Conservation (phyloP, 768 basidiomycete genomes). For the Tylopilus plumbeoviolaceoides region DNA sequence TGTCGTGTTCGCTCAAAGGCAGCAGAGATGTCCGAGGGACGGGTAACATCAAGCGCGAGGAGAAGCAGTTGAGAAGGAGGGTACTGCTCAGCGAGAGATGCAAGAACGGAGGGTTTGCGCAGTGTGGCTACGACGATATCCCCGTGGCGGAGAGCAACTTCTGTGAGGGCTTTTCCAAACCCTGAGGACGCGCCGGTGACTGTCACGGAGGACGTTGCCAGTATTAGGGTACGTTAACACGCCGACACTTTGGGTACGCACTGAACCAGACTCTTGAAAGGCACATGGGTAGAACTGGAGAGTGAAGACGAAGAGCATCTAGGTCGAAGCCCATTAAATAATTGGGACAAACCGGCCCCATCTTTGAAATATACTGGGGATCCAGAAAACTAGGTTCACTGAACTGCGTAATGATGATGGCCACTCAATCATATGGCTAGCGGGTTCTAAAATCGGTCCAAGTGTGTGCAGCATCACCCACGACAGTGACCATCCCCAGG, state of each 20-base stretch:
- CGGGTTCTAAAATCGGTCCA: too few species aligned
- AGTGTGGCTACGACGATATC: conserved; percentile 35
- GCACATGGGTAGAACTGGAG: not conserved
- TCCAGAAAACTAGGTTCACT: too few species aligned
- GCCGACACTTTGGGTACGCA: not conserved
- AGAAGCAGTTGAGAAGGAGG: conserved; percentile 29
- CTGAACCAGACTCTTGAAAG: conserved; percentile 6
- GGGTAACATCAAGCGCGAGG: conserved; percentile 37
- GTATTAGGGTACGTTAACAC: not conserved
- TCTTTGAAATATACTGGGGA: too few species aligned
- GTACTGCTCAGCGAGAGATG: conserved; percentile 22
- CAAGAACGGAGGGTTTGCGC: conserved; percentile 23
- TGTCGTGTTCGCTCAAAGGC: conserved; percentile 32
- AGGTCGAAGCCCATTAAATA: too few species aligned
- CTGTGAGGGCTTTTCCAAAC: too few species aligned
- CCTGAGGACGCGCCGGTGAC: conserved; percentile 27
- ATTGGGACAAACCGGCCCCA: too few species aligned
- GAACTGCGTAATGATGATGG: too few species aligned
- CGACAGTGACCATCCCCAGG: too few species aligned
- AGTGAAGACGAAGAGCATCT: too few species aligned
- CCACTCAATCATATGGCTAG: too few species aligned
- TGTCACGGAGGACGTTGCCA: not conserved
- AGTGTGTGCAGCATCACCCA: too few species aligned
- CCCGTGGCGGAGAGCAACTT: conserved; percentile 11
- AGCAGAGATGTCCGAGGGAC: conserved; percentile 24